A percentile compares a stretch with the other conserved stretches of the same genome.
These are phyloP conservation scores for Agaricus sinodeliciosus DNA, from an alignment of 768 basidiomycete genomes.

Conservation along the genomic window DNA sequence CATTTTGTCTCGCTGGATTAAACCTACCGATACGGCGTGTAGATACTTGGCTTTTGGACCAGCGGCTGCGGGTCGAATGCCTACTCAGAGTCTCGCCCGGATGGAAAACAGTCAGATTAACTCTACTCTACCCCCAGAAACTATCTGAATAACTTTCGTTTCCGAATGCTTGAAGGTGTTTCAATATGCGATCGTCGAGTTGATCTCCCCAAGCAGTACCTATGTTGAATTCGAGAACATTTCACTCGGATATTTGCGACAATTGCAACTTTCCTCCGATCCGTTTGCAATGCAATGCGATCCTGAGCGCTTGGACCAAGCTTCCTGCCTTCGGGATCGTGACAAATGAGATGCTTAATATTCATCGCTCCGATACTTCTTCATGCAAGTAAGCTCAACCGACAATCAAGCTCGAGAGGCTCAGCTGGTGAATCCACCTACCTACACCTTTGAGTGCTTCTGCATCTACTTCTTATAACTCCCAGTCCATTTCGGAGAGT, in stretches of 20 bases:
- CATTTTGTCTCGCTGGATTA: slow-evolving; percentile 2
- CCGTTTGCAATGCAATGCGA: no score
- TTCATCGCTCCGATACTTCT: not conserved
- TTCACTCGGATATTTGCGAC: no score
- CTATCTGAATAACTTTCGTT: not conserved
- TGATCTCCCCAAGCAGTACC: no score
- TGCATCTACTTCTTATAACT: not conserved
- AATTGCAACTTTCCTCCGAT: no score
- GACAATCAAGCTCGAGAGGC: not conserved
- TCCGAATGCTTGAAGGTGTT: not conserved
- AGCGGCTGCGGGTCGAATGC: slow-evolving; percentile 1
- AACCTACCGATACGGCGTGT: not conserved
- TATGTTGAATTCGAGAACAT: no score
- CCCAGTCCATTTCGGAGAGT: not conserved
- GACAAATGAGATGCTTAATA: not conserved
- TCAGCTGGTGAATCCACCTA: not conserved
- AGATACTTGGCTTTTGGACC: not conserved
- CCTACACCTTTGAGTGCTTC: not conserved
- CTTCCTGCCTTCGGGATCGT: no score
- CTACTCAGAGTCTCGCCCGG: slow-evolving; percentile 1
- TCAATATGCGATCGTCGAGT: no score
- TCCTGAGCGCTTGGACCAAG: no score
- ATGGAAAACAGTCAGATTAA: slow-evolving; percentile 2
- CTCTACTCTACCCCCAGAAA: not conserved
- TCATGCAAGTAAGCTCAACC: not conserved